Evolutionary conservation across 225 moss, liverwort and hornwort species (phyloP).

Genomic region (Pleurozium schreberi): DNA sequence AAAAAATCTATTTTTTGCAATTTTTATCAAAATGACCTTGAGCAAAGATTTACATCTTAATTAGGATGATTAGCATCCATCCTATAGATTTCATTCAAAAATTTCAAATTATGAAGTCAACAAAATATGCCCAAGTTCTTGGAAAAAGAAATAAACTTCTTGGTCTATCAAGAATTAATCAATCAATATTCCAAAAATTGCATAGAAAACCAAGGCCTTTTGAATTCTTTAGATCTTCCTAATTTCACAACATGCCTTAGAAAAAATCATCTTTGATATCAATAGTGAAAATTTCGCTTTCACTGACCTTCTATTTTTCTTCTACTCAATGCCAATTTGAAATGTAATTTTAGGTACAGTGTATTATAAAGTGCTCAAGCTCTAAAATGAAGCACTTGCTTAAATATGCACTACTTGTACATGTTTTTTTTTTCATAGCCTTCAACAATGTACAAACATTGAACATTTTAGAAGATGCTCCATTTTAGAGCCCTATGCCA

Average conservation of each 20-base stretch:
- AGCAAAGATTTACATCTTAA: not conserved
- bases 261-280: no score
- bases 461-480: no score
- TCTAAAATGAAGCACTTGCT: no score
- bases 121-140: accelerated
- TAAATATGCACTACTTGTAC: no score
- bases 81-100: not conserved
- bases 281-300: not conserved
- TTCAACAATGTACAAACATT: no score
- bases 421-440: no score
- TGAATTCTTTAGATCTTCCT: not conserved
- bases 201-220: not conserved
- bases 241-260: not conserved
- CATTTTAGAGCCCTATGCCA: no score
- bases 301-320: no score
- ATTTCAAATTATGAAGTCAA: not conserved
- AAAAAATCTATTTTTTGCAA: not conserved
- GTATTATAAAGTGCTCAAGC: no score
- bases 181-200: not conserved
- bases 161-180: not conserved
- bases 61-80: not conserved
- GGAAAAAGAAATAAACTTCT: not conserved
- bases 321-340: no score
- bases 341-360: no score
- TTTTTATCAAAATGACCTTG: not conserved